These are phyloP conservation scores for Pythium folliculosum DNA, from an alignment of 352 stramenopile genomes.

Conservation along the genomic window DNA sequence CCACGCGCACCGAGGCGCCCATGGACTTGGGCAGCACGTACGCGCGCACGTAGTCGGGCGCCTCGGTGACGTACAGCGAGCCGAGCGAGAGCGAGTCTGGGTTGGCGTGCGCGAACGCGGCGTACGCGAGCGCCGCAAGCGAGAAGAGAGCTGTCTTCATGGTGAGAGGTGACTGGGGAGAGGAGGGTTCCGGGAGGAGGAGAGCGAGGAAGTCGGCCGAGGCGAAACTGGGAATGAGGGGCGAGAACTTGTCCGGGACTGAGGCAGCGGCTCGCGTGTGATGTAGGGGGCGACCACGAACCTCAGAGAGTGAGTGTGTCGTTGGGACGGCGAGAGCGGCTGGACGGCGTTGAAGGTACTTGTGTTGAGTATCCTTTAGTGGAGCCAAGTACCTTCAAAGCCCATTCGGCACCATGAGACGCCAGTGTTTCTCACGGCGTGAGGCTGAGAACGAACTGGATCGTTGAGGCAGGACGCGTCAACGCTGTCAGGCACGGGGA, in stretches of 20 bases:
- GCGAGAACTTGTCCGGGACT: no score
- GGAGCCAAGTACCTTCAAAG: constrained; percentile 17
- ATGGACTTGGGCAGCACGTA: constrained; percentile 48
- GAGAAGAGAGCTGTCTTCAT: constrained; percentile 13
- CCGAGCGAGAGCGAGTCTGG: background rate
- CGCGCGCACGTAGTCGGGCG: constrained; percentile 39
- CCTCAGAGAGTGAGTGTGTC: no score
- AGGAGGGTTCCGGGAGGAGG: background rate
- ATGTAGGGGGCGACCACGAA: no score
- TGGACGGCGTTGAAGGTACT: constrained; percentile 3
- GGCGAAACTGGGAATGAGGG: background rate
- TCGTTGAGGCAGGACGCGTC: background rate
- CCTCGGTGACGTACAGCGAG: constrained; percentile 44
- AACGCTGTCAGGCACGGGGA: background rate
- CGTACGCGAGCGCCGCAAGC: background rate
- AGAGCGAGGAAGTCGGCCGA: background rate
- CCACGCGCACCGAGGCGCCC: background rate
- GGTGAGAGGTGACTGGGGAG: background rate
- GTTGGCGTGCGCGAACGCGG: background rate
- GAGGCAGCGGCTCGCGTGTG: no score
- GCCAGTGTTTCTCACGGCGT: no score
- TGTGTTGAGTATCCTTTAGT: constrained; percentile 12
- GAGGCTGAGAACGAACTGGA: background rate
- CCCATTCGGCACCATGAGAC: background rate
- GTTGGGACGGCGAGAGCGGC: no score